phyloP scores from a whole-genome alignment of 1,284 basidiomycete species.

The Thecaphora thlaspeos region DNA sequence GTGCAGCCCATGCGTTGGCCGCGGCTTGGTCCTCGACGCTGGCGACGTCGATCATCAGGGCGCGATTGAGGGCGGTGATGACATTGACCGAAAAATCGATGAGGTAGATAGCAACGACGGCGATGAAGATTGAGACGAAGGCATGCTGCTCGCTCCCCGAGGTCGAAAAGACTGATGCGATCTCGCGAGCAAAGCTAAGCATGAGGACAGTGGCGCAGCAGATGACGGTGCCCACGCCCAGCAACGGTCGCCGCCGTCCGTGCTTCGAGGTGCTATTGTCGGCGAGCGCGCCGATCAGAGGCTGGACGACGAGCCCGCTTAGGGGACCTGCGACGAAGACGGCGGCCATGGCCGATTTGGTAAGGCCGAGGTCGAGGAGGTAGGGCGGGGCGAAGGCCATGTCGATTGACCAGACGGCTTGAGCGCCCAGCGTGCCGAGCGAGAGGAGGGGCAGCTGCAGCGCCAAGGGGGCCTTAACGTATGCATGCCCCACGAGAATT shows the following conservation, averaged over 20 bases:
- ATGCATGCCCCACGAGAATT: conserved; percentile 19
- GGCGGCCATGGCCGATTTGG: conserved; percentile 44
- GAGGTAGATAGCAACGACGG: conserved; percentile 79
- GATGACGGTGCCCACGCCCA: conserved; percentile 47
- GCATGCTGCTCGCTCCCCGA: conserved; percentile 16
- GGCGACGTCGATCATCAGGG: conserved; percentile 69
- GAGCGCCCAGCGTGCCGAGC: conserved; percentile 46
- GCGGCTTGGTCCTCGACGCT: conserved; percentile 71
- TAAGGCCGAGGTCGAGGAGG: conserved; percentile 47
- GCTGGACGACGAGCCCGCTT: conserved; percentile 57
- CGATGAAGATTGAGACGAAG: conserved; percentile 70
- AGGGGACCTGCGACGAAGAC: conserved; percentile 52
- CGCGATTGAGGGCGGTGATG: conserved; percentile 79
- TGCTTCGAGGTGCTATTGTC: conserved; percentile 56
- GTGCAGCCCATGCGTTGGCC: conserved; percentile 91
- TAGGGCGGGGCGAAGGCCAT: conserved; percentile 54
- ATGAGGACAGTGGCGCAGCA: conserved; percentile 51
- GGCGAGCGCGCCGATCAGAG: conserved; percentile 54
- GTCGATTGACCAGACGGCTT: conserved; percentile 53
- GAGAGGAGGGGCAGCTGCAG: conserved; percentile 42
- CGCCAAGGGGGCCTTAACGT: conserved; percentile 14
- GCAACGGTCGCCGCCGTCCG: conserved; percentile 58
- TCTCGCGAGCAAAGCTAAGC: conserved; percentile 53
- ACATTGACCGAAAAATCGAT: conserved; percentile 94
- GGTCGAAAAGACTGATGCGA: conserved; percentile 29